A percentile compares a stretch with the other conserved stretches of the same genome.
These are phyloP conservation scores for Talaromyces sp. DNA, from an alignment of 2,329 filamentous ascomycete species.

Conservation along the genomic window DNA sequence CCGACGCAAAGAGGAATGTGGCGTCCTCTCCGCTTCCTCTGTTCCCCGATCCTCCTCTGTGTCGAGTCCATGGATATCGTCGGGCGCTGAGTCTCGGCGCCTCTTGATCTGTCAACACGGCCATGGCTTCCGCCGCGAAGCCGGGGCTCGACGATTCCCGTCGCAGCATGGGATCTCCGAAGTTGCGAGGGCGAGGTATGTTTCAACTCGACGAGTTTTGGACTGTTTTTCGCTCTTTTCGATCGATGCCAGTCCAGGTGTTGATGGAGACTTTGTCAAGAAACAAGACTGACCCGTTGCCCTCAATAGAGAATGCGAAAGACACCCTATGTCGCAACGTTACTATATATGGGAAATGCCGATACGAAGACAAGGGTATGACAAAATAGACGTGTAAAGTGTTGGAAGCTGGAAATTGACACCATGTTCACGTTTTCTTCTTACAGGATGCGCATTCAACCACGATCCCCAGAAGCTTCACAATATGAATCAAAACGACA, in stretches of 20 bases:
- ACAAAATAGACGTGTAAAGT: not conserved
- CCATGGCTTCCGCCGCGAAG: constrained; percentile 40
- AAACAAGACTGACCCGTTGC: constrained; percentile 2
- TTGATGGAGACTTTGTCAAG: not conserved
- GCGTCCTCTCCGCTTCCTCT: constrained; percentile 23
- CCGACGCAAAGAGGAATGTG: constrained; percentile 30
- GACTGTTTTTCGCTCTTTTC: not conserved
- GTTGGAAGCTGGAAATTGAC: not conserved
- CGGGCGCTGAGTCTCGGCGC: constrained; percentile 30
- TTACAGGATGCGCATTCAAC: constrained; percentile 70
- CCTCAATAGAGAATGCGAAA: constrained; percentile 62
- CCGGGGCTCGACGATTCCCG: constrained; percentile 40
- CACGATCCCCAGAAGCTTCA: constrained; percentile 67
- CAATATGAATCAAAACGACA: constrained; percentile 33
- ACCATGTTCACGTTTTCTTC: not conserved
- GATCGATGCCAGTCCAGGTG: not conserved
- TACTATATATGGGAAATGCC: constrained; percentile 86
- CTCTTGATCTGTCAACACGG: constrained; percentile 21
- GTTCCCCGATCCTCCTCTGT: constrained; percentile 22
- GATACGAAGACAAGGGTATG: constrained; percentile 76
- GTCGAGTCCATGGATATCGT: constrained; percentile 35
- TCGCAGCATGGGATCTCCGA: constrained; percentile 40
- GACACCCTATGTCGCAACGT: constrained; percentile 90
- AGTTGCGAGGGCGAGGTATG: constrained; percentile 45
- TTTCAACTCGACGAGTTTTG: constrained; percentile 1